Base-by-base conservation (phyloP, 1,284 basidiomycete genomes). In the Polyporus tsugae region DNA sequence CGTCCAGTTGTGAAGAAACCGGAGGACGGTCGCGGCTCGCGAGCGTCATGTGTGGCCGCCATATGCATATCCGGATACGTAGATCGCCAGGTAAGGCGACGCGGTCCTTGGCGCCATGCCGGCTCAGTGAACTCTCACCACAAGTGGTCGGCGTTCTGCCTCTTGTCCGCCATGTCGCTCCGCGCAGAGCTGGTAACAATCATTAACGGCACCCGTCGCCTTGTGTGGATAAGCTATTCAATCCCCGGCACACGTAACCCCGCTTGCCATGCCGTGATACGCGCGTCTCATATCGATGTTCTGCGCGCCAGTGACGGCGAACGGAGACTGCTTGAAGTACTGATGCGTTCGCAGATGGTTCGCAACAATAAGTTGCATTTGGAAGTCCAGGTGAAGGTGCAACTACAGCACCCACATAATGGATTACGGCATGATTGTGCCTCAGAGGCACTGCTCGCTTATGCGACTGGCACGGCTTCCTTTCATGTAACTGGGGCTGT, bases 371-470 rank as follows among this genome's bases (percentile, higher is more conserved):
- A 19, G 57, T 38, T n/a, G 57, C 33, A 35, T 38, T n/a, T 58
- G 11, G 57, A 38, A 49, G 46, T 49, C 46, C 10, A 49, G 46
- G 46, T 49, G 46, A 49, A 49, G 46, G 46, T 25, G 52, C 25
- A 19, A 46, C 6, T 38, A 65, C 58, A 19, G 38, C 46, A 49
- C 33, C 33, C 46, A 60, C 25, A n/a, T 42, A 41, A 49, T 46
- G 29, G 36, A 35, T 39, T 11, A 63, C 63, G 65, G 67, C 59
- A 65, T 64, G 62, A 66, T 41, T 63, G 65, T 67, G 59, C 65
- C 68, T 65, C 66, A 62, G 64, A 62, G 70, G 70, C 68, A 69
- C 70, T 72, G 70, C 70, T 72, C 68, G 70, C 64, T 72, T 67
- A 60, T 58, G 62, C 49, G 35, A 11, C 59, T 22, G 41, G 49